A percentile compares a stretch with the other conserved stretches of the same genome.
phyloP scores from a whole-genome alignment of 2,329 filamentous ascomycete species.

The Lecanicillium sp. region DNA sequence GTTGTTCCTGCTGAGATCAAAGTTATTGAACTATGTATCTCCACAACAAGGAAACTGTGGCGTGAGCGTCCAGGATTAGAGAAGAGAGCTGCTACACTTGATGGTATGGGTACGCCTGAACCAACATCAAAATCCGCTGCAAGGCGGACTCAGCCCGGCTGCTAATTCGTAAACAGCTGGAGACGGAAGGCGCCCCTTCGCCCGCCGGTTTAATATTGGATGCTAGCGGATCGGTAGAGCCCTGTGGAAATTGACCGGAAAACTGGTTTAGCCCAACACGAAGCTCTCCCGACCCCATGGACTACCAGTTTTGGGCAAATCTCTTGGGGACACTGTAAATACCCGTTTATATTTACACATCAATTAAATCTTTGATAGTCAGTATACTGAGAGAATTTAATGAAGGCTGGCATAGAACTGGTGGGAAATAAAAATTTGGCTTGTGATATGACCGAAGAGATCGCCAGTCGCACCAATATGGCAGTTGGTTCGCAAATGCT shows the following conservation, averaged over 20 bases:
- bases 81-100: conserved; percentile 1
- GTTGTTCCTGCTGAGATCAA: conserved; percentile 32
- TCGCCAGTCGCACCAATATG: no score
- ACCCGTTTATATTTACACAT: no score
- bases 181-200: background rate
- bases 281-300: conserved; percentile 14
- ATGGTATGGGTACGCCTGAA: background rate
- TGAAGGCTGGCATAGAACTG: no score
- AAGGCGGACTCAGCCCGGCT: background rate
- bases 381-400: no score
- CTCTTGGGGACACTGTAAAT: conserved; percentile 12
- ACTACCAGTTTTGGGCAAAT: conserved; percentile 15
- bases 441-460: no score
- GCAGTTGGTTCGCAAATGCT: no score
- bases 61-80: background rate
- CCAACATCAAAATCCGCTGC: background rate
- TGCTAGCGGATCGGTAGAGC: background rate
- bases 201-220: background rate
- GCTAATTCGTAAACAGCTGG: background rate
- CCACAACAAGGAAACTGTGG: conserved; percentile 11
- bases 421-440: no score
- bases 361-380: no score
- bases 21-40: conserved; percentile 31
- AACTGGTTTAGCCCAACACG: conserved; percentile 2
- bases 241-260: conserved; percentile 2